Base-by-base conservation (phyloP, 2,329 filamentous ascomycete species). In the Pseudopithomyces maydicus region DNA sequence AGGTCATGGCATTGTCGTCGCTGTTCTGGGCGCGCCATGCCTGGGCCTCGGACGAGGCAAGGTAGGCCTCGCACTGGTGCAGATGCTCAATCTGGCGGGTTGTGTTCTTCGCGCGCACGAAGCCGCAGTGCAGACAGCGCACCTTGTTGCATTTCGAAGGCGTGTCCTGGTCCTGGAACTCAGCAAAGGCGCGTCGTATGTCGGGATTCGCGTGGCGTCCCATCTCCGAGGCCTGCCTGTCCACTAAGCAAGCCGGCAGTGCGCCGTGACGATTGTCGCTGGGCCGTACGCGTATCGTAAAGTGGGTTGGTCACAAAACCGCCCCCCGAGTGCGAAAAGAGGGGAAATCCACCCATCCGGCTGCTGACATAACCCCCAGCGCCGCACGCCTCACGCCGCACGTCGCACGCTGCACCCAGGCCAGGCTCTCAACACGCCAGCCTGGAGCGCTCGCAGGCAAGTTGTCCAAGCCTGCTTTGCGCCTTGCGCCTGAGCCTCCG, bases 1-100 rank as follows among this genome's bases (percentile, higher is more conserved):
- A 14, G 10, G 65, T 66, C 36, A 55, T 50, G 19, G 62, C 43
- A n/a, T 57, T 39, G 38, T 58, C 67, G 61, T 62, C 63, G 51
- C 60, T 59, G 38, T 67, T 57, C 42, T 66, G 52, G 17, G 65
- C 45, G 32, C 73, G 52, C 52, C 77, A 71, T 14, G 67, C 72
- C 41, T 75, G 76, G 14, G 79, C 80, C 46, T 81, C 79, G 20
- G 77, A 66, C 6, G 79, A 81, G 32, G 67, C 66, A 15, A 81
- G 73, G 61, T 80, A 82, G 6, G 71, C 66, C 58, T 77, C 72
- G 63, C 80, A 82, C 54, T 74, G 70, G 45, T 79, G 76, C 2
- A 82, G 75, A 60, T 82, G 80, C 58, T 82, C 79, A 57, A 81
- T 79, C 67, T 82, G 80, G 58, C 80, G 77, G 10, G 80, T 82